Percentiles rank a stretch among this genome's conserved stretches.
These are phyloP conservation scores for Coffea canephora DNA, from an alignment of 257 asterid species.

Conservation along the genomic window DNA sequence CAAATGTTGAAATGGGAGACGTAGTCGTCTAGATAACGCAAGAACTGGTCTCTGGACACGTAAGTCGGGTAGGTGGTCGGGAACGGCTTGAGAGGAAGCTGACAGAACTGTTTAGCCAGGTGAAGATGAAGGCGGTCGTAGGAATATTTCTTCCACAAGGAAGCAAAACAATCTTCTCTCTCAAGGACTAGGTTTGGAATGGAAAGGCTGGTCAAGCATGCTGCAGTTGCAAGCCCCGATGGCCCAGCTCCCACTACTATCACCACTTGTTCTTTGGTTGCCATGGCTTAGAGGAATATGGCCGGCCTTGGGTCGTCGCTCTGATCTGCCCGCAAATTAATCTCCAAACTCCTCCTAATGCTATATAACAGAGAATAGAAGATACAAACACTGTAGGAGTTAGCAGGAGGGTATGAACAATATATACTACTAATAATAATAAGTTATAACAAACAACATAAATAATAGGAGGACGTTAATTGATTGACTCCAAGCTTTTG, in stretches of 20 bases:
- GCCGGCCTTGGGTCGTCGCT: not conserved
- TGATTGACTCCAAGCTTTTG: no score
- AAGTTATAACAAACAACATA: no score
- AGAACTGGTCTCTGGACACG: slow-evolving; percentile 35
- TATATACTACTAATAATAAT: no score
- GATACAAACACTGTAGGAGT: not conserved
- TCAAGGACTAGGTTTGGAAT: slow-evolving; percentile 60
- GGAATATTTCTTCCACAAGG: slow-evolving; percentile 67
- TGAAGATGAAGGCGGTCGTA: slow-evolving; percentile 84
- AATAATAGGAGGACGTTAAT: no score
- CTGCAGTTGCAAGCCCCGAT: slow-evolving; percentile 76
- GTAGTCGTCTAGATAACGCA: slow-evolving; percentile 55
- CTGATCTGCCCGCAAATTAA: not conserved
- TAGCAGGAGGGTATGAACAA: not conserved
- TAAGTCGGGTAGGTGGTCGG: slow-evolving; percentile 50
- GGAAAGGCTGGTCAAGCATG: slow-evolving; percentile 42
- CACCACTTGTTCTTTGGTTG: not conserved
- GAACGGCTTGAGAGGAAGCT: slow-evolving; percentile 50
- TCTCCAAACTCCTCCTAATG: not conserved
- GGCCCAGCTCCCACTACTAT: slow-evolving; percentile 65
- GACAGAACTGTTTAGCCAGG: slow-evolving; percentile 50
- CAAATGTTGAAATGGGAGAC: slow-evolving; percentile 40
- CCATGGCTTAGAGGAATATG: not conserved
- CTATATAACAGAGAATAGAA: not conserved
- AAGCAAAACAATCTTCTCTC: slow-evolving; percentile 64